A percentile compares a stretch with the other conserved stretches of the same genome.
phyloP scores from a whole-genome alignment of 106 monocot genomes.

The Amphibolis antarctica region DNA sequence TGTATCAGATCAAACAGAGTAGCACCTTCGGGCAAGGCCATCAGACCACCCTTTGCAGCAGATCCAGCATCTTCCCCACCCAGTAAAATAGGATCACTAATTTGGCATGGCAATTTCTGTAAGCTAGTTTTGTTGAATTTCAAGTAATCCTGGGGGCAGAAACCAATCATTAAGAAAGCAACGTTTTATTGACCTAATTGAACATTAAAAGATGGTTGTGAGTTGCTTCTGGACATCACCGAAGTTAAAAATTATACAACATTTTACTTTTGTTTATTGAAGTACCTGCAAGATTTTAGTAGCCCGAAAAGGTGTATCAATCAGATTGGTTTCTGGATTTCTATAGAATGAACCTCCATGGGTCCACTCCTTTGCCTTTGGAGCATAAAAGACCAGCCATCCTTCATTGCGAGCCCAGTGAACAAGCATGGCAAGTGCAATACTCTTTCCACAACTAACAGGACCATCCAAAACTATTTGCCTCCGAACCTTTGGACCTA shows the following conservation, averaged over 20 bases:
- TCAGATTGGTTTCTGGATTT: constrained; percentile 56
- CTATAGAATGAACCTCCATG: constrained; percentile 90
- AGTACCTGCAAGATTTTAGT: constrained; percentile 61
- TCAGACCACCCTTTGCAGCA: constrained; percentile 51
- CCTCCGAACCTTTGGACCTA: constrained; percentile 60
- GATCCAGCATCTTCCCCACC: constrained; percentile 84
- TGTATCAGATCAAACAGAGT: constrained; percentile 84
- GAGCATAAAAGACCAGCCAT: constrained; percentile 98
- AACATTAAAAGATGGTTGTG: no score
- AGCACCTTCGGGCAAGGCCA: constrained; percentile 87
- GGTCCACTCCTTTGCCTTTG: constrained; percentile 85
- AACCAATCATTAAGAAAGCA: no score
- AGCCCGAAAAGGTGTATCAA: constrained; percentile 90
- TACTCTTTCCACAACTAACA: constrained; percentile 89
- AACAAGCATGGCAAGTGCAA: constrained; percentile 93
- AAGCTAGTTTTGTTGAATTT: constrained; percentile 72
- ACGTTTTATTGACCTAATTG: no score
- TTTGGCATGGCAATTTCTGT: constrained; percentile 65
- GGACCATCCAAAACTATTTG: constrained; percentile 96
- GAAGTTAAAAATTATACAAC: no score
- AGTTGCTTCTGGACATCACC: no score
- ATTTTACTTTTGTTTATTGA: no score
- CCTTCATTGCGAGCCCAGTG: constrained; percentile 94
- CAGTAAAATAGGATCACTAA: constrained; percentile 70
- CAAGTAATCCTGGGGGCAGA: constrained; percentile 57